phyloP scores from a whole-genome alignment of 2,329 filamentous ascomycete species.

The Elsinoe fawcettii region DNA sequence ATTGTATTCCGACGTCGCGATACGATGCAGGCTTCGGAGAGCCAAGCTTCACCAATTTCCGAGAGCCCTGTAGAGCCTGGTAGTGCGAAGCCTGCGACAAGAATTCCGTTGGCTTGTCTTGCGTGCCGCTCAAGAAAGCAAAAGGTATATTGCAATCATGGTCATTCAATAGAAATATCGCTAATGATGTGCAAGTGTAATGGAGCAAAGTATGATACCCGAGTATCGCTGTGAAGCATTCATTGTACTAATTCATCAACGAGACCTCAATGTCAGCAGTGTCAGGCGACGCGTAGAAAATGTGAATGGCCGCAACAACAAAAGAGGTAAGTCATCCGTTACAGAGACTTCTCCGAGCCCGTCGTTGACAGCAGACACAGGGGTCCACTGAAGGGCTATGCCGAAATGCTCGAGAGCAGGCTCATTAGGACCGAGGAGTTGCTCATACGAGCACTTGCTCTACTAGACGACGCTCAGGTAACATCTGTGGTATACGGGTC shows the following conservation, averaged over 20 bases:
- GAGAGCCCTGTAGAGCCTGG: neutral
- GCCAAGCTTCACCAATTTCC: neutral
- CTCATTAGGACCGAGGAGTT: conserved; percentile 13
- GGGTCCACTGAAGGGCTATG: conserved; percentile 4
- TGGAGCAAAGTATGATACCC: neutral
- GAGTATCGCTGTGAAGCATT: neutral
- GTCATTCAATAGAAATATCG: neutral
- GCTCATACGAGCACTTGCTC: neutral
- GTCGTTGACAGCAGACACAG: neutral
- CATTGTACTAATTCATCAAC: neutral
- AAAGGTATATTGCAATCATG: neutral
- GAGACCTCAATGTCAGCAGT: conserved; percentile 7
- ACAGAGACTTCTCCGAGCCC: too few relatives aligned
- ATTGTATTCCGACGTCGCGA: neutral
- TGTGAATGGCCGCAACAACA: conserved; percentile 10
- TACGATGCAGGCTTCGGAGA: neutral
- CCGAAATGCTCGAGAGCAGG: conserved; percentile 4
- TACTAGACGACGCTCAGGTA: neutral
- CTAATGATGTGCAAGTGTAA: neutral
- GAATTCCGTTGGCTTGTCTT: conserved; percentile 2
- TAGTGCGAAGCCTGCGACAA: neutral
- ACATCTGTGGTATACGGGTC: neutral
- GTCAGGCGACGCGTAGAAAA: neutral
- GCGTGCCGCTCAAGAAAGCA: conserved; percentile 11
- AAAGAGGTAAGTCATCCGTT: conserved; percentile 2